These are phyloP conservation scores for Micromonas commoda DNA, from an alignment of 139 green algal species.

Conservation along the genomic window DNA sequence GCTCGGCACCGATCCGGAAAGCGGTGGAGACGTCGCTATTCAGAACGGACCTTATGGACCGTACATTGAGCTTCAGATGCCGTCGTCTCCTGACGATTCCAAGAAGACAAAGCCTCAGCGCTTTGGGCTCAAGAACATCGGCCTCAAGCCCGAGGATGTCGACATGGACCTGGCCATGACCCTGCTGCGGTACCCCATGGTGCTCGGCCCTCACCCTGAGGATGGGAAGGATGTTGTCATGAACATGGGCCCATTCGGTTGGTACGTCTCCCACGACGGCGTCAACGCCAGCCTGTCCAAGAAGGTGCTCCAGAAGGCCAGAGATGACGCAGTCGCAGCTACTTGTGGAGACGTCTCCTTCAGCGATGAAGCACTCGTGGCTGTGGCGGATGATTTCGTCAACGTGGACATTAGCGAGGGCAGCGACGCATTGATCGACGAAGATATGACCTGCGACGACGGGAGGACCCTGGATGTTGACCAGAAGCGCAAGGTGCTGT, in stretches of 20 bases:
- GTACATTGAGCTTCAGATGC: slow-evolving; percentile 45
- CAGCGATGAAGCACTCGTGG: too few species aligned
- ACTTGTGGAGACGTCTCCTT: too few species aligned
- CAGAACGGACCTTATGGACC: slow-evolving; percentile 58
- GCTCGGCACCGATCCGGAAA: slow-evolving; percentile 45
- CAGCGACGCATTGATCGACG: too few species aligned
- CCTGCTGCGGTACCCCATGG: slow-evolving; percentile 49
- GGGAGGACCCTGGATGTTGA: too few species aligned
- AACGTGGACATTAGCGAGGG: too few species aligned
- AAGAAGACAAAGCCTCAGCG: neutral
- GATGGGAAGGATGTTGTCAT: slow-evolving; percentile 34
- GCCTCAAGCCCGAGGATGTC: slow-evolving; percentile 26
- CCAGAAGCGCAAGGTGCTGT: neutral
- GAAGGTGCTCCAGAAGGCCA: neutral
- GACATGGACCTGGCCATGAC: slow-evolving; percentile 45
- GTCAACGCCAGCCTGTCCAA: neutral
- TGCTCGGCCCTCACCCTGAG: slow-evolving; percentile 50
- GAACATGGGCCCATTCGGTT: slow-evolving; percentile 40
- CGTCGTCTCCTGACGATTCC: too few species aligned
- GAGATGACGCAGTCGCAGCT: neutral
- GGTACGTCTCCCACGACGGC: slow-evolving; percentile 13
- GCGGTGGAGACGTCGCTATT: slow-evolving; percentile 40
- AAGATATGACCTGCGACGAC: neutral
- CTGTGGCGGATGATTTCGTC: too few species aligned
- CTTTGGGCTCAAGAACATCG: slow-evolving; percentile 4